These are phyloP conservation scores for Colletotrichum endophyticum DNA, from an alignment of 2,329 filamentous ascomycete species.

Conservation along the genomic window DNA sequence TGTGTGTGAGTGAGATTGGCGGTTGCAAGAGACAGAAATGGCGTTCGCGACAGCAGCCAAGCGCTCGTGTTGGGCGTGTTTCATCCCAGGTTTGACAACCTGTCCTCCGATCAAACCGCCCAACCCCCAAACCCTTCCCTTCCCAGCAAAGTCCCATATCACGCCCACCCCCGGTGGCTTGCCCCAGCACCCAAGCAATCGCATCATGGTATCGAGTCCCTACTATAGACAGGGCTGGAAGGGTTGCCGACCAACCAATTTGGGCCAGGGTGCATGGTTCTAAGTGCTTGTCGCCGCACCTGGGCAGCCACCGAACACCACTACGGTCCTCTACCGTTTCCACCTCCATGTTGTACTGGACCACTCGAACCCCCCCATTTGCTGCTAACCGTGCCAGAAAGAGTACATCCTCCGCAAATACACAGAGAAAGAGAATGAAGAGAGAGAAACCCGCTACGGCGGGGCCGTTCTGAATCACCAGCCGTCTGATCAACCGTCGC, in stretches of 20 bases:
- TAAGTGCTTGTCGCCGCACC: background rate
- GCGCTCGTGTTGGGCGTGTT: constrained; percentile 4
- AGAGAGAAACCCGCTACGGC: background rate
- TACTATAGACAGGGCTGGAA: constrained; percentile 1
- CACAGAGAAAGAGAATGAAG: background rate
- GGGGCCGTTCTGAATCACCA: constrained; percentile 17
- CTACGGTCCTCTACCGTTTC: background rate
- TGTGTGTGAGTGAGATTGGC: background rate
- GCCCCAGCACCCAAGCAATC: background rate
- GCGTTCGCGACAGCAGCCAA: constrained; percentile 4
- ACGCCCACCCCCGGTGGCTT: background rate
- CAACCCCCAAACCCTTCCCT: background rate
- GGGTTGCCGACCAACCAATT: background rate
- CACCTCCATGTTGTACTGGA: background rate
- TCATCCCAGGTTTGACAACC: constrained; percentile 21
- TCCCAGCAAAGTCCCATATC: background rate
- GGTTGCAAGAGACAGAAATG: background rate
- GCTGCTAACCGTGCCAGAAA: background rate
- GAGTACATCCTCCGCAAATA: background rate
- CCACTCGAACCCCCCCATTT: background rate
- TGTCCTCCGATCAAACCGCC: constrained; percentile 10
- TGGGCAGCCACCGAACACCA: background rate
- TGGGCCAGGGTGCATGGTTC: background rate
- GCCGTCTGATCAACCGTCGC: constrained; percentile 16
- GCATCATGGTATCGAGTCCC: background rate